Percentiles rank a stretch among this genome's conserved stretches.
phyloP scores from a whole-genome alignment of 179 eudicot species.

The Silene coronaria region DNA sequence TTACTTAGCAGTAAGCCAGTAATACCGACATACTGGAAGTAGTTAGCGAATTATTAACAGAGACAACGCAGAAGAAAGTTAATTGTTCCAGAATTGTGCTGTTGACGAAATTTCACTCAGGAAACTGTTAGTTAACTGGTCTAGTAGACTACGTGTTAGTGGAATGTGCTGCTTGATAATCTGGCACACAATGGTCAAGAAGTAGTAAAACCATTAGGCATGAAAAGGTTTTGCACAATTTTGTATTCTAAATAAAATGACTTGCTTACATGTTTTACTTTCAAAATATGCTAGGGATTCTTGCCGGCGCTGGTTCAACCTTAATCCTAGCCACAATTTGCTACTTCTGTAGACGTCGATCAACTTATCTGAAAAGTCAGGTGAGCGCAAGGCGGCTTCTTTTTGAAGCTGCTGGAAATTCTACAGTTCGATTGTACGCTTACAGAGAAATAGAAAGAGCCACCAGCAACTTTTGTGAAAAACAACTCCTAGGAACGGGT shows the following conservation, averaged over 20 bases:
- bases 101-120: too few species aligned
- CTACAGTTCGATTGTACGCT: constrained; percentile 53
- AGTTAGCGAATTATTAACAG: too few species aligned
- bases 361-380: constrained; percentile 32
- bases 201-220: too few species aligned
- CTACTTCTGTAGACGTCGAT: constrained; percentile 43
- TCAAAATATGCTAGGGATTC: constrained; percentile 38
- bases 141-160: too few species aligned
- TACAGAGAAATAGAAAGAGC: constrained; percentile 85
- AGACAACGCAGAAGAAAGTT: too few species aligned
- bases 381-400: constrained; percentile 54
- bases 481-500: constrained; percentile 79
- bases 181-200: too few species aligned
- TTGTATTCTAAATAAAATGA: background rate
- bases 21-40: too few species aligned
- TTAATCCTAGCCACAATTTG: constrained; percentile 30
- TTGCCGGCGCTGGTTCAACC: constrained; percentile 52
- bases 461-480: constrained; percentile 65
- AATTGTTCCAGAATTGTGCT: too few species aligned
- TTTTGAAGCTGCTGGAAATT: constrained; percentile 57
- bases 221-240: background rate
- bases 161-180: too few species aligned
- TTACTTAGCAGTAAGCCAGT: too few species aligned
- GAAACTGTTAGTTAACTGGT: too few species aligned
- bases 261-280: background rate